These are phyloP conservation scores for Pseudogymnoascus verrucosus DNA, from an alignment of 2,329 filamentous ascomycete genomes.

Conservation along the genomic window DNA sequence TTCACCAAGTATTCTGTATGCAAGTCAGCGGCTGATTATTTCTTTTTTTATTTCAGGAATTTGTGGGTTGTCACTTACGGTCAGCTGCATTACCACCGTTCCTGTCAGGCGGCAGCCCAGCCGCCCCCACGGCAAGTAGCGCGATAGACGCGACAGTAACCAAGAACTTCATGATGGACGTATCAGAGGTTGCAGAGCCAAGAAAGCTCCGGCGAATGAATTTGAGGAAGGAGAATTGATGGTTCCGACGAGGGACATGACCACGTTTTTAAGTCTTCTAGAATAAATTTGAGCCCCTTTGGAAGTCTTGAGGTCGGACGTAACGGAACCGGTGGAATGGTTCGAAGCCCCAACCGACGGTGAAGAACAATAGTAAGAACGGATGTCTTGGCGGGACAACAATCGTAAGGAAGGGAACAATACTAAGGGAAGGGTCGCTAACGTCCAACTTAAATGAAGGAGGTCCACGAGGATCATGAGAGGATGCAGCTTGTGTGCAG, in stretches of 20 bases:
- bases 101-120: neutral
- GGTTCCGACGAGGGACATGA: neutral
- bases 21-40: neutral
- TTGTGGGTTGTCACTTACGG: neutral
- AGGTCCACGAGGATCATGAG: neutral
- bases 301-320: neutral
- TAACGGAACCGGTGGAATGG: neutral
- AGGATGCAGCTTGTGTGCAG: neutral
- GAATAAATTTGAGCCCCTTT: conserved; percentile 4
- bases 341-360: neutral
- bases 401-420: neutral
- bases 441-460: neutral
- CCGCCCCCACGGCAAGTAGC: neutral
- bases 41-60: neutral
- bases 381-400: neutral
- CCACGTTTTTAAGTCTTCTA: neutral
- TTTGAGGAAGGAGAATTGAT: neutral
- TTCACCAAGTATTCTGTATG: conserved; percentile 8
- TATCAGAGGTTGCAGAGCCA: neutral
- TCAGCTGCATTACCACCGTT: neutral
- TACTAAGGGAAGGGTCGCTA: conserved; percentile 2
- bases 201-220: neutral
- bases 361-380: conserved; percentile 7
- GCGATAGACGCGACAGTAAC: neutral
- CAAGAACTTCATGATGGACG: neutral